Evolutionary conservation across 2,329 filamentous ascomycete species (phyloP).

Genomic region (Colletotrichum sp.): DNA sequence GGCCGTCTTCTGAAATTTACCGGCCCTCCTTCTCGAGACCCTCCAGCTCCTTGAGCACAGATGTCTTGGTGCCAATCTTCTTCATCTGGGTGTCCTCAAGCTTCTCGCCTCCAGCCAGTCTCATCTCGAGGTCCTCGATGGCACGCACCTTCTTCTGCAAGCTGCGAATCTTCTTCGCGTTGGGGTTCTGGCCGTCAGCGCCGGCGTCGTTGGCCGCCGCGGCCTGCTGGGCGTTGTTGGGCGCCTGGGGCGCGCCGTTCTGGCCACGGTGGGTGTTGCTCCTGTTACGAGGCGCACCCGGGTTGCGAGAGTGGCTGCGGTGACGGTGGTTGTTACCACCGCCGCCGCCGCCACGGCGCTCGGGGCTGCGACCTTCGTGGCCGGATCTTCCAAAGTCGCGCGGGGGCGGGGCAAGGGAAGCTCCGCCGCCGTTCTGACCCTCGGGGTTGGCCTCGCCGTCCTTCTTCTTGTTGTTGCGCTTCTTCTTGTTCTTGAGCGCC

Average conservation of each 20-base stretch:
- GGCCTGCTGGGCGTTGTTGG: conserved; percentile 25
- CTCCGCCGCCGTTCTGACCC: conserved; percentile 49
- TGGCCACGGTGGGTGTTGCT: conserved; percentile 51
- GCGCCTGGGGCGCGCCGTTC: conserved; percentile 26
- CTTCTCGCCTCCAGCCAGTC: conserved; percentile 92
- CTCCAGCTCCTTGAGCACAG: conserved; percentile 84
- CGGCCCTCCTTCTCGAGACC: conserved; percentile 43
- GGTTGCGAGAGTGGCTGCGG: conserved; percentile 61
- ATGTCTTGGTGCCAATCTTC: conserved; percentile 90
- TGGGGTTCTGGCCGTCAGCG: conserved; percentile 64
- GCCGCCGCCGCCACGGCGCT: conserved; percentile 57
- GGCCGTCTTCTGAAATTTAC: neutral
- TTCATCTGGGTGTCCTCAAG: conserved; percentile 98
- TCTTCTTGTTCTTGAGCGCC: conserved; percentile 97
- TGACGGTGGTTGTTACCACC: conserved; percentile 38
- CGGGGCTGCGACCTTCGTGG: conserved; percentile 66
- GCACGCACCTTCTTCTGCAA: conserved; percentile 97
- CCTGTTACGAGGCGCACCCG: conserved; percentile 53
- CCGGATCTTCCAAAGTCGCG: conserved; percentile 27
- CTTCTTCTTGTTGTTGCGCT: conserved; percentile 91
- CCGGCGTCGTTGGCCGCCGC: conserved; percentile 27
- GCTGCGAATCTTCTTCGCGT: conserved; percentile 92
- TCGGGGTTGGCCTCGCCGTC: conserved; percentile 69
- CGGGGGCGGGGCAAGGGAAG: conserved; percentile 51
- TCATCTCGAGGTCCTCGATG: conserved; percentile 98